These are phyloP conservation scores for Musa acuminata DNA, from an alignment of 176 grass and related monocot genomes.

Conservation along the genomic window DNA sequence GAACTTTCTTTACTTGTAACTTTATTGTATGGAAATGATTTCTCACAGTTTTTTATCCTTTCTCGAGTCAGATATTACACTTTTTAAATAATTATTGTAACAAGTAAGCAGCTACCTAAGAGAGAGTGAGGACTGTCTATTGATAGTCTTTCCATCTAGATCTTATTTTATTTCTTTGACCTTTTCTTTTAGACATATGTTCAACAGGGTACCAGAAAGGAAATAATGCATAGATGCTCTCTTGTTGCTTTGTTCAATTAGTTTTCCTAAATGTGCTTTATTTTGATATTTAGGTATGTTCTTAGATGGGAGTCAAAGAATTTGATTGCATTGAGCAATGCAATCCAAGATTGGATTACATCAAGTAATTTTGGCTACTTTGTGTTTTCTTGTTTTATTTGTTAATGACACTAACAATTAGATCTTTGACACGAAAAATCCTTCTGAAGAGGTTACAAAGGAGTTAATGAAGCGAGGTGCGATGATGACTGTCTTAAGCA, in stretches of 20 bases:
- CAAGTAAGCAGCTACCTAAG: too few species aligned
- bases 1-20: too few species aligned
- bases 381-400: neutral
- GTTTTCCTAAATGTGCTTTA: neutral
- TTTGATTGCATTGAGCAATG: slow-evolving; percentile 68
- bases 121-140: too few species aligned
- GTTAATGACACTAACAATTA: neutral
- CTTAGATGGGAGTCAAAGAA: slow-evolving; percentile 81
- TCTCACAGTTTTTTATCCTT: too few species aligned
- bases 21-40: too few species aligned
- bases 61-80: too few species aligned
- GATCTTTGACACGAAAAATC: neutral
- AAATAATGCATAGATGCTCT: neutral
- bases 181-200: too few species aligned
- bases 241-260: neutral
- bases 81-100: too few species aligned
- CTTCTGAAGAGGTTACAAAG: slow-evolving; percentile 41
- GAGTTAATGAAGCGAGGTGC: slow-evolving; percentile 84
- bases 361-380: slow-evolving; percentile 48
- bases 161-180: too few species aligned
- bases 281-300: slow-evolving; percentile 48
- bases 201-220: too few species aligned
- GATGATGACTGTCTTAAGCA: slow-evolving; percentile 63
- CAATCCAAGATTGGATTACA: slow-evolving; percentile 77
- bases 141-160: too few species aligned